These are phyloP conservation scores for Aspergillus diversus DNA, from an alignment of 495 filamentous ascomycete species.

Conservation along the genomic window DNA sequence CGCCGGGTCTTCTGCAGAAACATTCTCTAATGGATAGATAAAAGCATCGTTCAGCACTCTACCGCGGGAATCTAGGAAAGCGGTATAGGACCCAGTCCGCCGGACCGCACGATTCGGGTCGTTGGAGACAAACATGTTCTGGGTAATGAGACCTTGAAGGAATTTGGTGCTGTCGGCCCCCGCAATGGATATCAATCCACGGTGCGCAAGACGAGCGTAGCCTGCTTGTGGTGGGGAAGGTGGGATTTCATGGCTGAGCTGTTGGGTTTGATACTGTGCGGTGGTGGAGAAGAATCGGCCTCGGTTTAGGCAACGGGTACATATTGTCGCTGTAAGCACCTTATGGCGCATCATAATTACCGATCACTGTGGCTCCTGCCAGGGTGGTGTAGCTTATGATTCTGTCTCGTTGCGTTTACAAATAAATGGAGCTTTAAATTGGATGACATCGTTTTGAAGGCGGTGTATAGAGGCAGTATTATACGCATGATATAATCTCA, in stretches of 20 bases:
- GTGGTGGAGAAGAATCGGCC: constrained; percentile 41
- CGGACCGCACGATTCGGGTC: constrained; percentile 37
- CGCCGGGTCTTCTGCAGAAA: constrained; percentile 43
- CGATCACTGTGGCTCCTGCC: not conserved
- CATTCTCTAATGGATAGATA: constrained; percentile 63
- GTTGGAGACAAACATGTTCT: constrained; percentile 62
- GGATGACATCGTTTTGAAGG: constrained; percentile 22
- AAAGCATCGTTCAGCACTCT: constrained; percentile 87
- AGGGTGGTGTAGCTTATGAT: not conserved
- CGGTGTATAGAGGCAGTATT: constrained; percentile 39
- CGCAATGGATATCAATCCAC: constrained; percentile 75
- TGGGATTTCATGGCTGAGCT: constrained; percentile 28
- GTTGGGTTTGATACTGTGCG: constrained; percentile 20
- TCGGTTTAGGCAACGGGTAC: constrained; percentile 31
- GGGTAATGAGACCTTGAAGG: constrained; percentile 85
- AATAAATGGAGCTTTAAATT: not conserved
- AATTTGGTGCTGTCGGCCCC: constrained; percentile 80
- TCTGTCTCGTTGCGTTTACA: not conserved
- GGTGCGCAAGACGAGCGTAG: constrained; percentile 62
- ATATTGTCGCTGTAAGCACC: constrained; percentile 28
- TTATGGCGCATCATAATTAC: constrained; percentile 40
- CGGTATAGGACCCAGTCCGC: constrained; percentile 65
- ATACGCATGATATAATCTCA: constrained; percentile 11
- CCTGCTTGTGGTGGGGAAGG: constrained; percentile 40
- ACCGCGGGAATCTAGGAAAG: constrained; percentile 84